These are phyloP conservation scores for Salmacisia buchloeana DNA, from an alignment of 1,284 basidiomycete species.

Conservation along the genomic window DNA sequence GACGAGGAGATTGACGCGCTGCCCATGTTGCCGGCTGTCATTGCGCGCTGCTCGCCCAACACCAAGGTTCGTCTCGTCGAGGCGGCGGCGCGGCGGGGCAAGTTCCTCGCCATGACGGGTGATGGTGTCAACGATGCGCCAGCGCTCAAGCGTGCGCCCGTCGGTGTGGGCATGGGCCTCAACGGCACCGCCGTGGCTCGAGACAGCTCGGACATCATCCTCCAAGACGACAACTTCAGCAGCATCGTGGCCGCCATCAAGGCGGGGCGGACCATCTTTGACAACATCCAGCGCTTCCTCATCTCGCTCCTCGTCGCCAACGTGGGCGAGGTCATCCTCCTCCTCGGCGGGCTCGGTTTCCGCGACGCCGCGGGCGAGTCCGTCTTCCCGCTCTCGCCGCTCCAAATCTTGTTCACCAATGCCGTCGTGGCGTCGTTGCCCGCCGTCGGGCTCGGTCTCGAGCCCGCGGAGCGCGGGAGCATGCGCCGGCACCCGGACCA, in stretches of 20 bases:
- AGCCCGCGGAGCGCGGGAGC: slow-evolving; percentile 32
- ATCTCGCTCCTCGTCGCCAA: slow-evolving; percentile 42
- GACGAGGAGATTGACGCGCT: slow-evolving; percentile 38
- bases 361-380: slow-evolving; percentile 33
- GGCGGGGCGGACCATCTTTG: slow-evolving; percentile 42
- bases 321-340: slow-evolving; percentile 41
- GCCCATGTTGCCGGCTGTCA: slow-evolving; percentile 29
- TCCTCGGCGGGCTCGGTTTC: slow-evolving; percentile 39
- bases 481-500: slow-evolving; percentile 40
- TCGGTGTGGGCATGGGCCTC: slow-evolving; percentile 63
- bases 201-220: slow-evolving; percentile 51
- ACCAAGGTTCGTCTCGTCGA: slow-evolving; percentile 46
- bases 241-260: slow-evolving; percentile 39
- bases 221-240: slow-evolving; percentile 42
- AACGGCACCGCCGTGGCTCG: slow-evolving; percentile 68
- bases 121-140: slow-evolving; percentile 62
- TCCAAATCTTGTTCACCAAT: slow-evolving; percentile 42
- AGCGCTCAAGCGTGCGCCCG: slow-evolving; percentile 56
- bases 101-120: slow-evolving; percentile 40
- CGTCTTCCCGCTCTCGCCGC: slow-evolving; percentile 39
- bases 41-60: slow-evolving; percentile 41
- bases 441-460: slow-evolving; percentile 41
- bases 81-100: slow-evolving; percentile 29
- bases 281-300: slow-evolving; percentile 44
- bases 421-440: slow-evolving; percentile 41